Base-by-base conservation (phyloP, 192 early-diverging fungal species). In the Umbelopsis sp. region DNA sequence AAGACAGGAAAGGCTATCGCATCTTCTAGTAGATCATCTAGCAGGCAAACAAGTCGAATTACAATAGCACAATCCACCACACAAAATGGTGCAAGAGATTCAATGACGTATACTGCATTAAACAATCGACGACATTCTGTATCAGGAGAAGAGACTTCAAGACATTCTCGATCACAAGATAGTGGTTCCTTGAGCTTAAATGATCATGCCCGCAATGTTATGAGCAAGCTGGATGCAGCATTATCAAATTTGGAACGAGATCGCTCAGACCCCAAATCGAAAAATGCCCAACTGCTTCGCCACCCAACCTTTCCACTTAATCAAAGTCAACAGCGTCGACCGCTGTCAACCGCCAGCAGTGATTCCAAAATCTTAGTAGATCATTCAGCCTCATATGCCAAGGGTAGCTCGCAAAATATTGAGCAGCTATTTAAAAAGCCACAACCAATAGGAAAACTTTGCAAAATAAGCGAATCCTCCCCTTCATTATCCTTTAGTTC, bases 141-240 rank as follows among this genome's bases (percentile, higher is more conserved):
- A 15, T 35, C 16, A 4, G 33, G 16, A n/a, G 55, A 61, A 35
- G 55, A 15, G 35, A 18, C 27, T 15, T 33, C 30, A 13, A 61
- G 7, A n/a, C 1, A 15, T 18, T 12, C 12, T 5, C 21, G 33
- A 22, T n/a, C 30, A 1, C 55, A 18, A 6, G 55, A 7, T 4
- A n/a, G 12, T 1, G 30, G 55, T 5, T 15, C 27, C 0, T 35
- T 13, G 16, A 33, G 33, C 11, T 6, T 61, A 2, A 61, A 61
- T 16, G 55, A 61, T 4, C 55, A n/a, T 30, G 13, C 55, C 30
- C 27, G 25, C 13, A 30, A 61, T 30, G 55, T 61, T 35, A 61
- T 61, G 30, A 61, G 30, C 55, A 61, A 61, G 30, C 27, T 61
- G 55, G 55, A 61, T 16, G 55, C 33, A 35, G 55, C 55, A 18